Conservation (phyloP, 1,284 basidiomycete species). For the Caloboletus firmus region DNA sequence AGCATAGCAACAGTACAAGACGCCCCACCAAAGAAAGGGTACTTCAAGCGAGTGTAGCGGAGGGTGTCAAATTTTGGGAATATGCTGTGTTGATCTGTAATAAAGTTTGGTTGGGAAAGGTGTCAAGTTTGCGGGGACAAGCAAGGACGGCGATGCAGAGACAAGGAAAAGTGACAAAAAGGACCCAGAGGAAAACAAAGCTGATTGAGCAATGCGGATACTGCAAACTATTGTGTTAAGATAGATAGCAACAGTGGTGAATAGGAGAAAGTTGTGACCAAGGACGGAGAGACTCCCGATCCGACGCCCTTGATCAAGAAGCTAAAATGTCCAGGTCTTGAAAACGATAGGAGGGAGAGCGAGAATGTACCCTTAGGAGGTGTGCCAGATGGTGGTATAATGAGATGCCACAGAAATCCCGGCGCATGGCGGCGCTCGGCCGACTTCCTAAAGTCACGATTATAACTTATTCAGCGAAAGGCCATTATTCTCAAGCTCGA, state of each 20-base stretch:
- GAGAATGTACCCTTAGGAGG: conserved; percentile 10
- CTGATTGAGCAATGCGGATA: conserved; percentile 25
- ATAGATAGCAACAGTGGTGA: conserved; percentile 27
- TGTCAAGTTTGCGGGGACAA: conserved; percentile 17
- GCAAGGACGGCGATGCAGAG: conserved; percentile 25
- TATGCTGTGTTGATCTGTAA: conserved; percentile 23
- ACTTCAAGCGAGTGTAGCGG: conserved; percentile 33
- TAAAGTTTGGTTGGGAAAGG: conserved; percentile 11
- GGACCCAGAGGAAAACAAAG: conserved; percentile 21
- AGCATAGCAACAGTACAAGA: conserved; percentile 39
- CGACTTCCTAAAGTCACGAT: conserved; percentile 20
- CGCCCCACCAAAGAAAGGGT: conserved; percentile 29
- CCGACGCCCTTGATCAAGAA: conserved; percentile 17
- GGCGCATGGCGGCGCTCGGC: conserved; percentile 27
- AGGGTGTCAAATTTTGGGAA: conserved; percentile 28
- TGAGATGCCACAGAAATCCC: conserved; percentile 27
- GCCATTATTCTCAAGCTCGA: conserved; percentile 18
- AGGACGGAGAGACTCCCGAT: conserved; percentile 23
- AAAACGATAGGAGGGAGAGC: conserved; percentile 14
- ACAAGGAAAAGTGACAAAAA: conserved; percentile 24
- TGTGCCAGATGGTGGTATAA: conserved; percentile 33
- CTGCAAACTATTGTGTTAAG: conserved; percentile 26
- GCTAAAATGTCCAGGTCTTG: conserved; percentile 18
- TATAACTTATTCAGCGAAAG: conserved; percentile 18
- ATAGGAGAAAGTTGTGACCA: conserved; percentile 15